Percentiles rank a stretch among this genome's conserved stretches.
These are phyloP conservation scores for Blastobotrys ciferrii DNA, from an alignment of 1,139 yeast genomes.

Conservation along the genomic window DNA sequence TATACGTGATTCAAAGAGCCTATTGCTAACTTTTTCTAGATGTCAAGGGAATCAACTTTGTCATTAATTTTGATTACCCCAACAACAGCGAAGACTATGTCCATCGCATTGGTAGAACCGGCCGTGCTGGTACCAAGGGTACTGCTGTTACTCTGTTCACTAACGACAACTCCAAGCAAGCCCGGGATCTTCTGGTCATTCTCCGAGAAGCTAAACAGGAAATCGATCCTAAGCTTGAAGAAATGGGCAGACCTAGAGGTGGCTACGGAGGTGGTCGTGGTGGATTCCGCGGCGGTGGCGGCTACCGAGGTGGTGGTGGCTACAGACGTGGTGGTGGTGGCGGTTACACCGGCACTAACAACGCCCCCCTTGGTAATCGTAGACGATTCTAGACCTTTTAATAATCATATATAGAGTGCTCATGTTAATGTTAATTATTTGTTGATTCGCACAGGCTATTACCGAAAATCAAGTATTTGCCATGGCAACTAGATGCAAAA, in stretches of 20 bases:
- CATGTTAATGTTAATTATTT: constrained; percentile 5
- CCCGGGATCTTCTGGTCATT: constrained; percentile 86
- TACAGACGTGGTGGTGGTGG: constrained; percentile 38
- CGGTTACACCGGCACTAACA: constrained; percentile 29
- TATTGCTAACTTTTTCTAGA: constrained; percentile 46
- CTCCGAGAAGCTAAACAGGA: constrained; percentile 95
- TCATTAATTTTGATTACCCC: constrained; percentile 95
- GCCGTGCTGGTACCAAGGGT: constrained; percentile 97
- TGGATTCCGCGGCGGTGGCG: constrained; percentile 54
- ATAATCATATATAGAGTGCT: neutral
- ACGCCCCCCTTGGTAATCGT: constrained; percentile 30
- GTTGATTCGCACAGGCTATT: no score
- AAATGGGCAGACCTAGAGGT: constrained; percentile 49
- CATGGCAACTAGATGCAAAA: no score
- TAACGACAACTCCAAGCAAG: constrained; percentile 79
- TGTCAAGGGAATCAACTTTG: constrained; percentile 94
- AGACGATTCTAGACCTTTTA: constrained; percentile 22
- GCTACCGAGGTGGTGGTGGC: constrained; percentile 55
- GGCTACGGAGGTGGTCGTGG: constrained; percentile 51
- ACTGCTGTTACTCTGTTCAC: constrained; percentile 96
- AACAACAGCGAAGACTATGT: constrained; percentile 97
- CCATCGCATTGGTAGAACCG: constrained; percentile 95
- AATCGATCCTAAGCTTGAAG: constrained; percentile 53
- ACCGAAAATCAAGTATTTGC: no score
- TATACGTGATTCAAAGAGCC: neutral